Evolutionary conservation across 2,329 filamentous ascomycete genomes (phyloP).

Genomic region (Aspergillus tamarii): DNA sequence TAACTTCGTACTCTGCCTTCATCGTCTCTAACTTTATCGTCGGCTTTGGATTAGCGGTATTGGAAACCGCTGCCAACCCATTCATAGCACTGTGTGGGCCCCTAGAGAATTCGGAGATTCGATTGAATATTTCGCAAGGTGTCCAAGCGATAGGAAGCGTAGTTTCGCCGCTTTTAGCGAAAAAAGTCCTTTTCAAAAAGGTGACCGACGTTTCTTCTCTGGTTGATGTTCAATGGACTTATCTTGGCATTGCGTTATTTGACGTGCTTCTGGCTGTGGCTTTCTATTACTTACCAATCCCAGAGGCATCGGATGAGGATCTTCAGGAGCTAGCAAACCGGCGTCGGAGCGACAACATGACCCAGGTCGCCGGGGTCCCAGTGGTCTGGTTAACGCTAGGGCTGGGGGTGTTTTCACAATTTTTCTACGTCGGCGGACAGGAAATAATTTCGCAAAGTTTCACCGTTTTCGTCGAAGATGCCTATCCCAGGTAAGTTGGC

Average conservation of each 20-base stretch:
- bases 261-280: slow-evolving; percentile 61
- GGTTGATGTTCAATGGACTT: slow-evolving; percentile 67
- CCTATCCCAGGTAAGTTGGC: slow-evolving; percentile 36
- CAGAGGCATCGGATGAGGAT: slow-evolving; percentile 64
- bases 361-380: slow-evolving; percentile 49
- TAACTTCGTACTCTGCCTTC: slow-evolving; percentile 64
- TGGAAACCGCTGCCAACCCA: slow-evolving; percentile 64
- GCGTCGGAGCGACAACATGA: slow-evolving; percentile 53
- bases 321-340: slow-evolving; percentile 59
- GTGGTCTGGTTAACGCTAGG: slow-evolving; percentile 61
- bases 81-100: slow-evolving; percentile 67
- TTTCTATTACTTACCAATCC: slow-evolving; percentile 65
- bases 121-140: slow-evolving; percentile 63
- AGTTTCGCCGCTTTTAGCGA: slow-evolving; percentile 62
- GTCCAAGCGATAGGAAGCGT: slow-evolving; percentile 65
- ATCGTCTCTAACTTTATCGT: slow-evolving; percentile 66
- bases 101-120: slow-evolving; percentile 61
- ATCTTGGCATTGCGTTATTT: slow-evolving; percentile 65
- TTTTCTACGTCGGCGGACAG: slow-evolving; percentile 65
- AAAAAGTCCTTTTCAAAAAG: slow-evolving; percentile 60
- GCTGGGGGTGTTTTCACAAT: slow-evolving; percentile 58
- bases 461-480: slow-evolving; percentile 45
- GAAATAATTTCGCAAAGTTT: slow-evolving; percentile 59
- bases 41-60: slow-evolving; percentile 61
- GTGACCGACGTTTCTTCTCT: slow-evolving; percentile 54